Base-by-base conservation (phyloP, 2,329 filamentous ascomycete species). In the Epichloe scottii region DNA sequence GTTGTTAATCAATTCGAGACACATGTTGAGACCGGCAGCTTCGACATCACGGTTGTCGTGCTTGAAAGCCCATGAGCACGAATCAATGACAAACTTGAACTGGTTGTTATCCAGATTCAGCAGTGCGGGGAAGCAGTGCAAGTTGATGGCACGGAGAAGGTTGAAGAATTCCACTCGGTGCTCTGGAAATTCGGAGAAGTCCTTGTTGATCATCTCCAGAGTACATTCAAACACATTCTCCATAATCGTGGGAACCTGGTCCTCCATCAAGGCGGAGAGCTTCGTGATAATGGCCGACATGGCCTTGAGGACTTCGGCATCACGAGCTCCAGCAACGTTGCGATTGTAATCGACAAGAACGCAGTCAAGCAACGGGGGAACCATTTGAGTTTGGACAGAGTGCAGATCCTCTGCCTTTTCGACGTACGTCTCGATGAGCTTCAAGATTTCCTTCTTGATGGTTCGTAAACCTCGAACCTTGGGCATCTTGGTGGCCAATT, bases 161-260 rank as follows among this genome's bases (percentile, higher is more conserved):
- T 95, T 96, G 79, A 98, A 98, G 70, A 98, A 98, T 68, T 97
- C 91, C n/a, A 98, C 93, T 52, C 94, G 86, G 66, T 98, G 93
- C 68, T 98, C 93, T 0, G 93, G 93, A 68, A 95, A 98, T 66
- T 98, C 93, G 45, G 94, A 96, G 70, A 98, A 98, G 69, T 98
- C 93, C 73, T 98, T 98, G 80, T 97, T 98, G 73, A 98, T 98
- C 93, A 98, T 98, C 62, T 95, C 89, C 51, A 98, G 76, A 3
- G 93, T 98, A 74, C 91, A 97, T 69, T 97, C 91, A 62, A 98
- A 98, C 26, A 98, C 89, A 59, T 91, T 94, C 68, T 97, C 90
- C 87, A 98, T 95, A 63, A 98, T 97, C 46, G 85, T 85, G 10
- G 93, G 89, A 42, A 98, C 89, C 69, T 97, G 93, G 65, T 97